Evolutionary conservation across 164 flowering plant species (phyloP).

Genomic region (Magnolia officinalis): DNA sequence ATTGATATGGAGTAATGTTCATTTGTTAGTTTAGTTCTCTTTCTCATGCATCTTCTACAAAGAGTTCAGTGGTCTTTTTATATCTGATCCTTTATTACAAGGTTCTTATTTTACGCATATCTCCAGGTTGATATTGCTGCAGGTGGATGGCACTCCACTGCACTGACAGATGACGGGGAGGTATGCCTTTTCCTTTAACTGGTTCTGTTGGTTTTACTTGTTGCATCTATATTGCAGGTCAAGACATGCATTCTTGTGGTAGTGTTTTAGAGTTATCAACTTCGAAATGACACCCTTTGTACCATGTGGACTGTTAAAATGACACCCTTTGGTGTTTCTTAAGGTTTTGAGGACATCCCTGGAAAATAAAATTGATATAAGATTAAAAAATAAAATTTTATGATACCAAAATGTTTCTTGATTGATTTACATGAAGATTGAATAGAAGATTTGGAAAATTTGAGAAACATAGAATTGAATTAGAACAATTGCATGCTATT

Average conservation of each 20-base stretch:
- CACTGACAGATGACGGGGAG: constrained; percentile 90
- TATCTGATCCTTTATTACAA: background rate
- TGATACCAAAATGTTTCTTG: too few relatives aligned
- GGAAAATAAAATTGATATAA: too few relatives aligned
- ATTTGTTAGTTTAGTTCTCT: background rate
- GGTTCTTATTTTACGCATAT: background rate
- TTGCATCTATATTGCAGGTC: background rate
- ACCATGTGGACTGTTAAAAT: background rate
- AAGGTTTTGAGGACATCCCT: background rate
- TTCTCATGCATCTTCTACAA: background rate
- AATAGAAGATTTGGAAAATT: too few relatives aligned
- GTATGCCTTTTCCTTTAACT: constrained; percentile 29
- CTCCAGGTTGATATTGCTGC: constrained; percentile 96
- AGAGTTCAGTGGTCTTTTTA: background rate
- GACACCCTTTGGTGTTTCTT: background rate
- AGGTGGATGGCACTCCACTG: constrained; percentile 99
- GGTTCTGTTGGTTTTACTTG: background rate
- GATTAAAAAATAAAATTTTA: too few relatives aligned
- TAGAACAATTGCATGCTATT: too few relatives aligned
- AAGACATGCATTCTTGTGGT: background rate
- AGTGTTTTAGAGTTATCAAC: background rate
- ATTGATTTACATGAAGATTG: too few relatives aligned
- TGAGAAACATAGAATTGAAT: too few relatives aligned
- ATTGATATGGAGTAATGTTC: background rate
- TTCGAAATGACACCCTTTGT: background rate